A percentile compares a stretch with the other conserved stretches of the same genome.
Evolutionary conservation across 768 basidiomycete genomes (phyloP).

Genomic region (Leccinum truebloodii): DNA sequence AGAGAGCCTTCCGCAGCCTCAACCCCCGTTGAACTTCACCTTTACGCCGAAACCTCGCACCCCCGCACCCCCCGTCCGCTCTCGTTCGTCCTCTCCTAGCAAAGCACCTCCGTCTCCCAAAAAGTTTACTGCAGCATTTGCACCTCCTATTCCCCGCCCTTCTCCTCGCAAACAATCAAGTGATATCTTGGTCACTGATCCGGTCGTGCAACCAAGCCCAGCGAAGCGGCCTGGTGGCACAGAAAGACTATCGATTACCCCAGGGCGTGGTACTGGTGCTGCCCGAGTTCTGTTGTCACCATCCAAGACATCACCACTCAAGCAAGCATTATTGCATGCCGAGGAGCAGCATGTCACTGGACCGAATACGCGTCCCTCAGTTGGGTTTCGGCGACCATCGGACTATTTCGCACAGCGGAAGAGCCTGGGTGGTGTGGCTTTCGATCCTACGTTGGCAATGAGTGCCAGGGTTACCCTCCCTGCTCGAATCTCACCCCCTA

Average conservation of each 20-base stretch:
- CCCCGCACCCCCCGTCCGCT: conserved; percentile 29
- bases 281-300: conserved; percentile 22
- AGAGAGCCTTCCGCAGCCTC: conserved; percentile 4
- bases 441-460: conserved; percentile 9
- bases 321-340: conserved; percentile 42
- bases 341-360: conserved; percentile 22
- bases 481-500: conserved; percentile 37
- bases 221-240: conserved; percentile 50
- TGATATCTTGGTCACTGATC: conserved; percentile 11
- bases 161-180: conserved; percentile 51
- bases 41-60: conserved; percentile 33
- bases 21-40: conserved; percentile 34
- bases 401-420: conserved; percentile 73
- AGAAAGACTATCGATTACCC: conserved; percentile 38
- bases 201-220: conserved; percentile 44
- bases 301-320: conserved; percentile 48
- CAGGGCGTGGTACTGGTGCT: conserved; percentile 30
- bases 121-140: conserved; percentile 70
- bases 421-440: conserved; percentile 46
- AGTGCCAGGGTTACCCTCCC: conserved; percentile 7
- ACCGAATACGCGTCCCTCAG: conserved; percentile 34
- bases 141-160: conserved; percentile 52
- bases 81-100: conserved; percentile 37
- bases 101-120: conserved; percentile 43
- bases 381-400: conserved; percentile 57